Evolutionary conservation across 257 asterid genomes (phyloP).

Genomic region (Solanum tarapatanum): DNA sequence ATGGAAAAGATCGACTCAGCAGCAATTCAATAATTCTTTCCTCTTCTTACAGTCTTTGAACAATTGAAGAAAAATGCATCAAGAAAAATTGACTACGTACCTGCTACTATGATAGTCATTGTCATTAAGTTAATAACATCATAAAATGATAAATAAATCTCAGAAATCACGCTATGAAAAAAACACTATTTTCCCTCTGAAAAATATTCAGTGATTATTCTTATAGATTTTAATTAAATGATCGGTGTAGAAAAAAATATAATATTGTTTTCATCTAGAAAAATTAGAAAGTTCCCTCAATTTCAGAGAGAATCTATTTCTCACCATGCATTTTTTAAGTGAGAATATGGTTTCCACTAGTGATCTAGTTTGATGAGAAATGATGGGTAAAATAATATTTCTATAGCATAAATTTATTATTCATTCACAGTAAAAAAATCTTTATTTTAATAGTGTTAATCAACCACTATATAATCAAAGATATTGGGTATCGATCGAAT

Average conservation of each 20-base stretch:
- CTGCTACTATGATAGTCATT: neutral
- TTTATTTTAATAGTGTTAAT: neutral
- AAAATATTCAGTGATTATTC: neutral
- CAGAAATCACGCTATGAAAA: neutral
- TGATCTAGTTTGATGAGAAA: neutral
- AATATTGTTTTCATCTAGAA: too few species aligned
- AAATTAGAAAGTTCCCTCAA: neutral
- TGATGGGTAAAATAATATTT: neutral
- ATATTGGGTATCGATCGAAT: neutral
- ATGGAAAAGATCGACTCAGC: neutral
- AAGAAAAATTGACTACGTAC: neutral
- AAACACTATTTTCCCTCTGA: neutral
- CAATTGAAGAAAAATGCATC: neutral
- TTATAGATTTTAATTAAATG: neutral
- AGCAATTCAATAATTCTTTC: neutral
- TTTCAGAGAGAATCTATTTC: neutral
- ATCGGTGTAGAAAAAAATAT: too few species aligned
- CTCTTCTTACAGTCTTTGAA: neutral
- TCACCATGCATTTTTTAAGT: too few species aligned
- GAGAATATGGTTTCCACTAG: too few species aligned
- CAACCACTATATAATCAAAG: neutral
- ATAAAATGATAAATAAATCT: neutral
- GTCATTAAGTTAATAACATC: neutral
- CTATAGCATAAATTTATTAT: neutral
- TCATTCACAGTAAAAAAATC: neutral